Percentiles rank a stretch among this genome's conserved stretches.
Evolutionary conservation across 1,139 yeast species (phyloP).

Genomic region (Taphrina flavorubra): DNA sequence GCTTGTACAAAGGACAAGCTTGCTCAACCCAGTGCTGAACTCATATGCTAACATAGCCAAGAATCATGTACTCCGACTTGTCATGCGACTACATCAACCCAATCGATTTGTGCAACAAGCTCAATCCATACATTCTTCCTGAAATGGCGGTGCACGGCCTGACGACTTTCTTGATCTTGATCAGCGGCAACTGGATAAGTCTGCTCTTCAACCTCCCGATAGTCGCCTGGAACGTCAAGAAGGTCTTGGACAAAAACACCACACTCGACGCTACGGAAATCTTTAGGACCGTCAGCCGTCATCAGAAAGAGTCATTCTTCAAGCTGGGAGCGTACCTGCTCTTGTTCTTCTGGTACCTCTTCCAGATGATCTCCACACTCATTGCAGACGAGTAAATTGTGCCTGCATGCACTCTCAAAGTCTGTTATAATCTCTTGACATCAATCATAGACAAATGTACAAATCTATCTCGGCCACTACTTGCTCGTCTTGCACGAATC

Average conservation of each 20-base stretch:
- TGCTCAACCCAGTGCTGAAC: background rate
- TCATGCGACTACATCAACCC: slow-evolving; percentile 85
- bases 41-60: background rate
- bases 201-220: slow-evolving; percentile 86
- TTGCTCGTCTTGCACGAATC: no score
- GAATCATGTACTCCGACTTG: slow-evolving; percentile 39
- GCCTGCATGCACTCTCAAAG: no score
- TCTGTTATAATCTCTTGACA: background rate
- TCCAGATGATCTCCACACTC: slow-evolving; percentile 32
- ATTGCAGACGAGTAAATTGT: slow-evolving; percentile 17
- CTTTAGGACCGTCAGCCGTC: slow-evolving; percentile 78
- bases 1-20: background rate
- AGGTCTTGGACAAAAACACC: slow-evolving; percentile 69
- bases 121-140: slow-evolving; percentile 85
- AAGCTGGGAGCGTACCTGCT: slow-evolving; percentile 27
- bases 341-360: slow-evolving; percentile 36
- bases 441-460: slow-evolving; percentile 2
- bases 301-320: slow-evolving; percentile 79
- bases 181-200: slow-evolving; percentile 93
- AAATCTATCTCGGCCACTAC: background rate
- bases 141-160: slow-evolving; percentile 87
- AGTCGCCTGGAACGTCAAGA: slow-evolving; percentile 78
- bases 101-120: slow-evolving; percentile 90
- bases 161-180: slow-evolving; percentile 69
- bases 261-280: slow-evolving; percentile 97